Conservation (phyloP, 768 basidiomycete genomes). For the Imleria badia region DNA sequence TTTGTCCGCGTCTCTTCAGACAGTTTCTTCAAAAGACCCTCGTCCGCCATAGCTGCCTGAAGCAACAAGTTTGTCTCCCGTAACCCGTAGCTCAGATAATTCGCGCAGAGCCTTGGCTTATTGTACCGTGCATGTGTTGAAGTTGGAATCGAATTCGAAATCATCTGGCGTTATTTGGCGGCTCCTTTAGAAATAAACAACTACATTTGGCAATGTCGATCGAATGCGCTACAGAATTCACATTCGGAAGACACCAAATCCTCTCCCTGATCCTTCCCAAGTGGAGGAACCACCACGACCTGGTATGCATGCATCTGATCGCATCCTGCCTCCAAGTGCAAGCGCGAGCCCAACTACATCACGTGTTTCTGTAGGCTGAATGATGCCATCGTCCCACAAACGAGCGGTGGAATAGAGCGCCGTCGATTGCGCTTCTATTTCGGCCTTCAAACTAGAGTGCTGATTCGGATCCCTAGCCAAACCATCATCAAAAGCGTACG, state of each 20-base stretch:
- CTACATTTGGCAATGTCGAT: slow-evolving; percentile 26
- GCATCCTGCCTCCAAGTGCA: slow-evolving; percentile 63
- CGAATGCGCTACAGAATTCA: slow-evolving; percentile 33
- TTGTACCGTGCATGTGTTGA: background rate
- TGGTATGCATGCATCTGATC: slow-evolving; percentile 15
- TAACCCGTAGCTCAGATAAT: background rate
- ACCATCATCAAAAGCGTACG: background rate
- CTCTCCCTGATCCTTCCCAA: slow-evolving; percentile 69
- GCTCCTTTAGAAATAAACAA: slow-evolving; percentile 24
- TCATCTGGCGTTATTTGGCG: slow-evolving; percentile 23
- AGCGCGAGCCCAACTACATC: slow-evolving; percentile 88
- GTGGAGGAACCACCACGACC: slow-evolving; percentile 32
- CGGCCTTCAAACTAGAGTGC: slow-evolving; percentile 68
- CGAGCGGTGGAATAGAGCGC: slow-evolving; percentile 87
- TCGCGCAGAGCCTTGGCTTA: background rate
- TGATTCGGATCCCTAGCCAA: slow-evolving; percentile 70
- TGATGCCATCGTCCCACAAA: slow-evolving; percentile 94
- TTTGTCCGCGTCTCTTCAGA: slow-evolving; percentile 61
- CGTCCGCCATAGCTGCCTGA: slow-evolving; percentile 18
- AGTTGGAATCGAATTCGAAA: background rate
- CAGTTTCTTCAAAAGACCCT: slow-evolving; percentile 40
- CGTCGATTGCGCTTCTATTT: slow-evolving; percentile 88
- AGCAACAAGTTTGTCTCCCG: background rate
- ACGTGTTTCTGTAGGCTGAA: slow-evolving; percentile 84
- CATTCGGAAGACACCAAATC: slow-evolving; percentile 94